A percentile compares a stretch with the other conserved stretches of the same genome.
phyloP scores from a whole-genome alignment of 306 rosid species.

The Fragaria iinumae region DNA sequence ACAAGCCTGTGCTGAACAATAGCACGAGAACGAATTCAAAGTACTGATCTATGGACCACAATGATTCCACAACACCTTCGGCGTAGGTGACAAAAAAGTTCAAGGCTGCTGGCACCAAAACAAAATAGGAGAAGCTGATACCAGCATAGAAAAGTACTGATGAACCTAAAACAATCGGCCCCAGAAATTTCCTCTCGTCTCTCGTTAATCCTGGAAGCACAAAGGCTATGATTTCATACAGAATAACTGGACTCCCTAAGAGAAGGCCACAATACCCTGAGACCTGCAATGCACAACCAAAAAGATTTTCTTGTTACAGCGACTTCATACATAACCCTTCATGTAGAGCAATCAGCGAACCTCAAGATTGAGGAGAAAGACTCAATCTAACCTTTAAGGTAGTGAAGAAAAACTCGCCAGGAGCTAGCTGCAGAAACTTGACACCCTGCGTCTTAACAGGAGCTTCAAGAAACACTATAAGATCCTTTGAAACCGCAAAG shows the following conservation, averaged over 20 bases:
- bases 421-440: slow-evolving; percentile 89
- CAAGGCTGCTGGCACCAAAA: slow-evolving; percentile 88
- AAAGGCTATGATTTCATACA: slow-evolving; percentile 87
- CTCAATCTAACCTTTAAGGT: slow-evolving; percentile 64
- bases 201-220: slow-evolving; percentile 88
- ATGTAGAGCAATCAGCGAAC: not conserved
- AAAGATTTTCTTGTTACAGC: slow-evolving; percentile 10
- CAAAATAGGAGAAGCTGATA: slow-evolving; percentile 74
- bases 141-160: slow-evolving; percentile 94
- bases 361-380: not conserved
- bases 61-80: slow-evolving; percentile 91
- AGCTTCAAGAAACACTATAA: slow-evolving; percentile 73
- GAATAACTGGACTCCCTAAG: slow-evolving; percentile 88
- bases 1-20: slow-evolving; percentile 96
- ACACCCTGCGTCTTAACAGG: slow-evolving; percentile 91
- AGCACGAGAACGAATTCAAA: slow-evolving; percentile 95
- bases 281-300: slow-evolving; percentile 52
- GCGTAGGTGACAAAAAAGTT: slow-evolving; percentile 84
- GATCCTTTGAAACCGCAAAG: slow-evolving; percentile 84
- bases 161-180: slow-evolving; percentile 89
- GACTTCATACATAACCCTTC: not conserved
- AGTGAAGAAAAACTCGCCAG: slow-evolving; percentile 97
- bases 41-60: slow-evolving; percentile 98
- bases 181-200: slow-evolving; percentile 82
- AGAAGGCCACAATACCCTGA: slow-evolving; percentile 97